Evolutionary conservation across 106 monocot genomes (phyloP).

Genomic region (Chionographis japonica): DNA sequence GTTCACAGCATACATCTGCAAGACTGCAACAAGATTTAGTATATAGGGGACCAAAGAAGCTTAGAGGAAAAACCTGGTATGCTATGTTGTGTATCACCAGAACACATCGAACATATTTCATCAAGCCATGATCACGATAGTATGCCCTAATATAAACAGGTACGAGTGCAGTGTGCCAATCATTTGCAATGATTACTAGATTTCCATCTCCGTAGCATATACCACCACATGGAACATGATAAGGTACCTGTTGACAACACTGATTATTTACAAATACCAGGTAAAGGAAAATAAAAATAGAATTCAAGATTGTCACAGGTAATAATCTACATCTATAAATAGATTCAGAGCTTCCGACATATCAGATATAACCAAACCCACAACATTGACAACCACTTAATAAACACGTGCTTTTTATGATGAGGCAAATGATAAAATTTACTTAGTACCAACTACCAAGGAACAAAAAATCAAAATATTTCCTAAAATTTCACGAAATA

Average conservation of each 20-base stretch:
- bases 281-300: too few relatives aligned
- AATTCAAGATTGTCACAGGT: not conserved
- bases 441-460: too few relatives aligned
- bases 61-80: slow-evolving; percentile 52
- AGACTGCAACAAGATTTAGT: not conserved
- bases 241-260: slow-evolving; percentile 58
- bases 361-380: too few relatives aligned
- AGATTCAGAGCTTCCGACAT: not conserved
- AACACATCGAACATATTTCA: slow-evolving; percentile 66
- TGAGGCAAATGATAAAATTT: too few relatives aligned
- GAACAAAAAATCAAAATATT: too few relatives aligned
- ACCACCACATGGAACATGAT: slow-evolving; percentile 86
- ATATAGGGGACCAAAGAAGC: not conserved
- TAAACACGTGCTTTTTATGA: too few relatives aligned
- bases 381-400: too few relatives aligned
- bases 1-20: not conserved
- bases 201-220: slow-evolving; percentile 85
- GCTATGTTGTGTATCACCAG: slow-evolving; percentile 94
- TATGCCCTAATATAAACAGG: slow-evolving; percentile 93
- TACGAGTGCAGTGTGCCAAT: slow-evolving; percentile 91
- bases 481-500: too few relatives aligned
- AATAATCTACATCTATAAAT: not conserved
- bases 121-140: slow-evolving; percentile 82
- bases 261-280: not conserved
- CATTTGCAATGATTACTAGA: slow-evolving; percentile 85